Percentiles rank a stretch among this genome's conserved stretches.
phyloP scores from a whole-genome alignment of 2,329 filamentous ascomycete species.

The Fusarium gaditjirri region DNA sequence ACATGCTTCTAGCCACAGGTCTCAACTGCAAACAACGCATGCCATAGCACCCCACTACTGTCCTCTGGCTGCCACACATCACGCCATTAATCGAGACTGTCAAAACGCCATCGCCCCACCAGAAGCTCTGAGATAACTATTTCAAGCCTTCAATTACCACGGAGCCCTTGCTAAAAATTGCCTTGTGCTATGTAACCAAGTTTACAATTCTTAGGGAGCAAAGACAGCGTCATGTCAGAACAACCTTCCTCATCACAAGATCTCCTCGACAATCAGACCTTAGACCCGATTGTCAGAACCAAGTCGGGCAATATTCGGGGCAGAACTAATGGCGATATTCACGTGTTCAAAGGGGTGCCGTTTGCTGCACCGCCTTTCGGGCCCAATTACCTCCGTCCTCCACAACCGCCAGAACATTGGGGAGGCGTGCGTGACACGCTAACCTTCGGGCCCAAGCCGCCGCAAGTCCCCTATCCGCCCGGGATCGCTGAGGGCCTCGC shows the following conservation, averaged over 20 bases:
- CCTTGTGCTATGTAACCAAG: rapidly evolving
- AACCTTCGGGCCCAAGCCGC: not conserved
- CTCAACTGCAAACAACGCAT: not conserved
- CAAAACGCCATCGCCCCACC: too few species aligned
- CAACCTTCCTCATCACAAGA: not conserved
- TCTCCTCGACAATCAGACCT: not conserved
- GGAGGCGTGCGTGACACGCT: rapidly evolving
- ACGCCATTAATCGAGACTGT: not conserved
- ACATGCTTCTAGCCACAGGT: not conserved
- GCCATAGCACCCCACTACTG: not conserved
- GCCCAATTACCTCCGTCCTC: not conserved
- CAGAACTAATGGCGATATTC: not conserved
- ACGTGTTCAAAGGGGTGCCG: not conserved
- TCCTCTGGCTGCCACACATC: not conserved
- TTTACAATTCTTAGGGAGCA: rapidly evolving
- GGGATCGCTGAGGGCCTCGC: not conserved
- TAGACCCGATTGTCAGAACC: not conserved
- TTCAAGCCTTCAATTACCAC: not conserved
- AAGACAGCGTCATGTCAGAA: not conserved
- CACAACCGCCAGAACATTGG: not conserved
- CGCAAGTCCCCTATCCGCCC: not conserved
- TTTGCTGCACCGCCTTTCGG: not conserved
- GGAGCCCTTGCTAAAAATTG: rapidly evolving
- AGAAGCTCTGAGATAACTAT: not conserved
- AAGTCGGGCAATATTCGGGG: not conserved